Evolutionary conservation across 495 filamentous ascomycete species (phyloP).

Genomic region (Hypoxylon cercidicola): DNA sequence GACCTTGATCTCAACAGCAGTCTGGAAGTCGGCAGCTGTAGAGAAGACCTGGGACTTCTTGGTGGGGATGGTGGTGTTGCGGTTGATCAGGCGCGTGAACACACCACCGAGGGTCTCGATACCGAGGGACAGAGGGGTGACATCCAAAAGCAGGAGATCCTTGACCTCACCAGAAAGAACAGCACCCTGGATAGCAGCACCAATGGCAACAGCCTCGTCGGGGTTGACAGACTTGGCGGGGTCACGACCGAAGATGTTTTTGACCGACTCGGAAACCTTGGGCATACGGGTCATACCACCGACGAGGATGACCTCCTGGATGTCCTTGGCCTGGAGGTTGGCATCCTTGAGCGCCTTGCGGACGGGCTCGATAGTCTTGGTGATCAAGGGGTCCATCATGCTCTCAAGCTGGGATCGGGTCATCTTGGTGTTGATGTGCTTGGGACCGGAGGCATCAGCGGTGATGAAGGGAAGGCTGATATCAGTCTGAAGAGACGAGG

Average conservation of each 20-base stretch:
- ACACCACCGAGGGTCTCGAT: slow-evolving; percentile 99
- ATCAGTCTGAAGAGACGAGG: slow-evolving; percentile 94
- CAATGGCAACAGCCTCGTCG: slow-evolving; percentile 98
- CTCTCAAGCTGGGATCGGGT: slow-evolving; percentile 91
- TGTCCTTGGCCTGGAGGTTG: slow-evolving; percentile 90
- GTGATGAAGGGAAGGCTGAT: slow-evolving; percentile 99
- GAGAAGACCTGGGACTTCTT: slow-evolving; percentile 99
- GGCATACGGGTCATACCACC: slow-evolving; percentile 99
- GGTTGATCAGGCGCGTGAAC: slow-evolving; percentile 99
- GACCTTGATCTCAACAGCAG: slow-evolving; percentile 99
- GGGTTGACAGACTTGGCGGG: slow-evolving; percentile 99
- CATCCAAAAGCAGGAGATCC: slow-evolving; percentile 94
- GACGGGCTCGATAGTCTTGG: slow-evolving; percentile 87
- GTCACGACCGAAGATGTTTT: slow-evolving; percentile 97
- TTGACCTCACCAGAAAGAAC: slow-evolving; percentile 97
- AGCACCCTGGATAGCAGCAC: slow-evolving; percentile 97
- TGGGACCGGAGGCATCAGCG: slow-evolving; percentile 91
- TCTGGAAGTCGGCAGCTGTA: slow-evolving; percentile 98
- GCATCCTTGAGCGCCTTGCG: slow-evolving; percentile 99
- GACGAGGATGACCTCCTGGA: slow-evolving; percentile 98
- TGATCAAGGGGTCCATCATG: slow-evolving; percentile 92
- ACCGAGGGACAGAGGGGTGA: slow-evolving; percentile 97
- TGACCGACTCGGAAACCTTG: slow-evolving; percentile 97
- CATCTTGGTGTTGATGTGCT: slow-evolving; percentile 97
- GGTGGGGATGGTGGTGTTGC: slow-evolving; percentile 99